phyloP scores from a whole-genome alignment of 805 yeast genomes.

The Yarrowia sp. region DNA sequence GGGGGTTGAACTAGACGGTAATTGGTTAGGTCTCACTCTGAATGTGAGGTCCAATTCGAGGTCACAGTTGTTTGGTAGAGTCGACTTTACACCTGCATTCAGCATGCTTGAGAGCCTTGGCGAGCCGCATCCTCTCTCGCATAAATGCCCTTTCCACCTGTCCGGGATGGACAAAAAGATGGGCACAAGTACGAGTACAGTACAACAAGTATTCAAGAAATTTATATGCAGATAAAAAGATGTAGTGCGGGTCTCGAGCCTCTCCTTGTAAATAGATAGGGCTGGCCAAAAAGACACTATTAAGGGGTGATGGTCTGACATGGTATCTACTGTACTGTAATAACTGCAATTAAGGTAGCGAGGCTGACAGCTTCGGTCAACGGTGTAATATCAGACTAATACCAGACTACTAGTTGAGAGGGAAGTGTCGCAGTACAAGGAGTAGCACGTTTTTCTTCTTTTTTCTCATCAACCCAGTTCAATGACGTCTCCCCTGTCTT shows the following conservation, averaged over 20 bases:
- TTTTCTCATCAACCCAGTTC: too few relatives aligned
- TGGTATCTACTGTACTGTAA: slow-evolving; percentile 6
- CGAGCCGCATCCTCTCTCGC: not conserved
- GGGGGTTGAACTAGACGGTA: not conserved
- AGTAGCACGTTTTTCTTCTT: too few relatives aligned
- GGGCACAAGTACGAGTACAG: too few relatives aligned
- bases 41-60: not conserved
- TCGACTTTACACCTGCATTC: not conserved
- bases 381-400: too few relatives aligned
- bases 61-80: not conserved
- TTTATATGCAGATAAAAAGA: too few relatives aligned
- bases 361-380: not conserved
- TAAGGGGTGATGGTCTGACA: not conserved
- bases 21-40: not conserved
- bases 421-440: too few relatives aligned
- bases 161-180: too few relatives aligned
- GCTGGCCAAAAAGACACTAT: not conserved
- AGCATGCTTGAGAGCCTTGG: not conserved
- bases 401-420: not conserved
- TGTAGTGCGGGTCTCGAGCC: not conserved
- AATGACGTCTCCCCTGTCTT: too few relatives aligned
- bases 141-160: not conserved
- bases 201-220: too few relatives aligned
- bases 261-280: not conserved
- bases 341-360: not conserved